Conservation (phyloP, 2,329 filamentous ascomycete species). For the Colletotrichum shisoi region DNA sequence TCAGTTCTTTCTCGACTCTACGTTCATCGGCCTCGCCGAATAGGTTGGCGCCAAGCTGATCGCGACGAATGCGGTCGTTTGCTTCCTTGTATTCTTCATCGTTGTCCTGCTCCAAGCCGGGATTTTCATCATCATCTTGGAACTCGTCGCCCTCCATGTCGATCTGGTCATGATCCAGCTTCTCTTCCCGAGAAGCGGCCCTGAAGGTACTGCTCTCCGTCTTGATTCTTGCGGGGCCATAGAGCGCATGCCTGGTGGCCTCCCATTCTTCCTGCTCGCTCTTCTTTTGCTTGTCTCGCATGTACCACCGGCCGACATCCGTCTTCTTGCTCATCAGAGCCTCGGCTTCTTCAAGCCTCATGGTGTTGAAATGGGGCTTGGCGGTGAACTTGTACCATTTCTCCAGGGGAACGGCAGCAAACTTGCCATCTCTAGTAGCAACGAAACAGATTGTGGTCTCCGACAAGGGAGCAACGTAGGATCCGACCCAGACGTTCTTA, state of each 20-base stretch:
- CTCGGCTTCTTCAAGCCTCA: slow-evolving; percentile 86
- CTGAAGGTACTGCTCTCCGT: slow-evolving; percentile 72
- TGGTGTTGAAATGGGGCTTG: slow-evolving; percentile 79
- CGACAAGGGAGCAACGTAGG: slow-evolving; percentile 87
- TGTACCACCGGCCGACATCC: slow-evolving; percentile 80
- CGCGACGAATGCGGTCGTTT: slow-evolving; percentile 75
- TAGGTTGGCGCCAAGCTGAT: slow-evolving; percentile 86
- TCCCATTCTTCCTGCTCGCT: slow-evolving; percentile 66
- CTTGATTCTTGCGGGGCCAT: slow-evolving; percentile 68
- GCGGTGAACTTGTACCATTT: slow-evolving; percentile 92
- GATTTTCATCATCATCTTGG: slow-evolving; percentile 85
- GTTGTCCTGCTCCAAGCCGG: slow-evolving; percentile 76
- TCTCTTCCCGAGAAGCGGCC: slow-evolving; percentile 68
- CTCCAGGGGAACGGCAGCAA: slow-evolving; percentile 89
- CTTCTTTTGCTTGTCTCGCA: slow-evolving; percentile 70
- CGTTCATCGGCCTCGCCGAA: slow-evolving; percentile 76
- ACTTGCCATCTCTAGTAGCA: slow-evolving; percentile 69
- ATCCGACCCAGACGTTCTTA: slow-evolving; percentile 92
- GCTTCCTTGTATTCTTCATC: slow-evolving; percentile 81
- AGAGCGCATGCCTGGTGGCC: slow-evolving; percentile 62
- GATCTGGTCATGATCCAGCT: slow-evolving; percentile 74
- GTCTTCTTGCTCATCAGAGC: slow-evolving; percentile 81
- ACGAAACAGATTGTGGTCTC: slow-evolving; percentile 83
- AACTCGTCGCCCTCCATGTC: slow-evolving; percentile 77
- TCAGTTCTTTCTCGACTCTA: slow-evolving; percentile 76